Evolutionary conservation across 768 basidiomycete species (phyloP).

Genomic region (Leccinum subgranulosum): DNA sequence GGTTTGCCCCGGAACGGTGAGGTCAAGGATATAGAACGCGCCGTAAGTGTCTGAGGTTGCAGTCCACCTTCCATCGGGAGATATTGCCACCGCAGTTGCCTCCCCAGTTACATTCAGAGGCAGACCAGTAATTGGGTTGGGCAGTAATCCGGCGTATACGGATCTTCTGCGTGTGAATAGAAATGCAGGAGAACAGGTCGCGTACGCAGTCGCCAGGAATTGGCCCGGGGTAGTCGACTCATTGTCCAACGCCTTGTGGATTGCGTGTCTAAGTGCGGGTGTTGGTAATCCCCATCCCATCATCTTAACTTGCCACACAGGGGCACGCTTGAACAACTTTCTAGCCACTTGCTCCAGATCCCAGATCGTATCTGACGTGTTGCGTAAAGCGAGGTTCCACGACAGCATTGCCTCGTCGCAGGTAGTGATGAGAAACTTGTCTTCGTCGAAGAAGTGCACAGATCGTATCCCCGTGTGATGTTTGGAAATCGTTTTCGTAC

Average conservation of each 20-base stretch:
- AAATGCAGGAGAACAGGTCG: slow-evolving; percentile 4
- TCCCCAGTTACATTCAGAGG: neutral
- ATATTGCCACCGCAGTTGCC: slow-evolving; percentile 10
- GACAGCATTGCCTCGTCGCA: slow-evolving; percentile 8
- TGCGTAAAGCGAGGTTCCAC: slow-evolving; percentile 7
- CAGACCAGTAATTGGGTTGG: neutral
- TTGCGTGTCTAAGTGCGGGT: neutral
- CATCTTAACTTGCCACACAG: slow-evolving; percentile 2
- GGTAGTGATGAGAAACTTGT: slow-evolving; percentile 7
- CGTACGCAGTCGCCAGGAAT: neutral
- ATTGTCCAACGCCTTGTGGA: neutral
- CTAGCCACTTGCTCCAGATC: neutral
- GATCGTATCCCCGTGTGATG: slow-evolving; percentile 10
- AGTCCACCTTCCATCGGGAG: slow-evolving; percentile 17
- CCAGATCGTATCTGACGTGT: neutral
- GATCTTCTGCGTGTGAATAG: neutral
- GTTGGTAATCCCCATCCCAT: slow-evolving; percentile 5
- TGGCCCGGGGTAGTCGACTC: neutral
- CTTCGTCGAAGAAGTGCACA: slow-evolving; percentile 12
- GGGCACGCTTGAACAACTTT: neutral
- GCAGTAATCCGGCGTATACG: neutral
- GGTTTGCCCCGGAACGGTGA: neutral
- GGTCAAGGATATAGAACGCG: slow-evolving; percentile 9
- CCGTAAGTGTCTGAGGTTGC: slow-evolving; percentile 7
- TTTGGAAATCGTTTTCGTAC: slow-evolving; percentile 10